These are phyloP conservation scores for Cladosporium sp. DNA, from an alignment of 2,329 filamentous ascomycete genomes.

Conservation along the genomic window DNA sequence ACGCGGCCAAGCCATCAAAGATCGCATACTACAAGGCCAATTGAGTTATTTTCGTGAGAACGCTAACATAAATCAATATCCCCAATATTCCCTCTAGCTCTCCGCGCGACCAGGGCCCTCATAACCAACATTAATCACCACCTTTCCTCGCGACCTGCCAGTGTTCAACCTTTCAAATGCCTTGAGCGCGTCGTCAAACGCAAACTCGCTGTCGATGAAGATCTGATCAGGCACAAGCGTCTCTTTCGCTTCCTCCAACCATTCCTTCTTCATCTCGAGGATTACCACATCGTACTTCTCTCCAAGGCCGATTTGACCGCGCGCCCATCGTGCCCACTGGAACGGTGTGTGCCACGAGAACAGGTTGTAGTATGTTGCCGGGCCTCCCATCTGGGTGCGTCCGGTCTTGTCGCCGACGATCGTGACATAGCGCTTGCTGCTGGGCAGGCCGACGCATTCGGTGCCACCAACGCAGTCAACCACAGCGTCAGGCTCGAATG, in stretches of 20 bases:
- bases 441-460: constrained; percentile 38
- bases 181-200: constrained; percentile 54
- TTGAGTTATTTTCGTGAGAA: background rate
- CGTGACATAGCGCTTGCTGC: constrained; percentile 52
- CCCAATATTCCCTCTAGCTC: background rate
- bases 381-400: constrained; percentile 36
- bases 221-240: constrained; percentile 56
- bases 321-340: constrained; percentile 36
- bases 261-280: constrained; percentile 45
- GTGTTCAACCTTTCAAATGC: constrained; percentile 40
- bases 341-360: constrained; percentile 25
- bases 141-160: constrained; percentile 37
- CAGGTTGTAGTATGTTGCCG: constrained; percentile 34
- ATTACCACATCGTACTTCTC: constrained; percentile 44
- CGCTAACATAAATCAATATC: background rate
- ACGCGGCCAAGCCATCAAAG: background rate
- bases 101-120: constrained; percentile 1
- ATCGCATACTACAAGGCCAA: background rate
- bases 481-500: constrained; percentile 54
- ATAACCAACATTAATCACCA: constrained; percentile 26
- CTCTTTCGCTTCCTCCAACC: constrained; percentile 54
- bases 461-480: constrained; percentile 60
- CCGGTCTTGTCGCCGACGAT: constrained; percentile 42
- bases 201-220: constrained; percentile 57
- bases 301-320: constrained; percentile 42